These are phyloP conservation scores for Aspergillus asperescens DNA, from an alignment of 495 filamentous ascomycete genomes.

Conservation along the genomic window DNA sequence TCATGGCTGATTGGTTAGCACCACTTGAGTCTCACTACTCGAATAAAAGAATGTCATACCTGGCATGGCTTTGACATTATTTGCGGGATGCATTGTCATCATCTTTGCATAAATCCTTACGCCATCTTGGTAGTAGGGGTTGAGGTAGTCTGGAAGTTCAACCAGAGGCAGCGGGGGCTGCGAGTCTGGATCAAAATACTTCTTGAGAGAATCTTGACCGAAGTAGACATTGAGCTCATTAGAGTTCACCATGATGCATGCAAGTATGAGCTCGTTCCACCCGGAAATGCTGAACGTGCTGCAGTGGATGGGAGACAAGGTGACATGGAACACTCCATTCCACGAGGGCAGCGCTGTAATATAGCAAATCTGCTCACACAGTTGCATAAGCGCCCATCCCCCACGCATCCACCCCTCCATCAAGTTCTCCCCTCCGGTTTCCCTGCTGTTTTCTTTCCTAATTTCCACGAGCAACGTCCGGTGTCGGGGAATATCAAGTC, in stretches of 20 bases:
- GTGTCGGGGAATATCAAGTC: too few species aligned
- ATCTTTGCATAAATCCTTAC: conserved; percentile 61
- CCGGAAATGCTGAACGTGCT: background rate
- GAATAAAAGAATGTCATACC: conserved; percentile 30
- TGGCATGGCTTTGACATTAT: conserved; percentile 61
- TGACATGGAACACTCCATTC: conserved; percentile 2
- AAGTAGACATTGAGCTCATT: conserved; percentile 53
- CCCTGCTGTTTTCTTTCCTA: too few species aligned
- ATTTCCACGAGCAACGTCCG: too few species aligned
- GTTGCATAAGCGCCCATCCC: too few species aligned
- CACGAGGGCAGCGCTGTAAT: too few species aligned
- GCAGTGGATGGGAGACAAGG: background rate
- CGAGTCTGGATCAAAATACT: conserved; percentile 55
- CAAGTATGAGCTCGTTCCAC: background rate
- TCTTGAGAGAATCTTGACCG: conserved; percentile 46
- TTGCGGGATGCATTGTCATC: conserved; percentile 57
- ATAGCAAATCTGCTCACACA: too few species aligned
- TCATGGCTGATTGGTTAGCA: conserved; percentile 38
- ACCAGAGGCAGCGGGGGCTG: conserved; percentile 55
- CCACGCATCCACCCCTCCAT: too few species aligned
- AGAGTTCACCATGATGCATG: conserved; percentile 28
- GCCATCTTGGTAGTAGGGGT: conserved; percentile 52
- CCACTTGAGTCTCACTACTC: too few species aligned
- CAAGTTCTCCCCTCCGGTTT: too few species aligned
- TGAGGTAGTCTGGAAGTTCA: conserved; percentile 52